phyloP scores from a whole-genome alignment of 345 rosid genomes.

The Schrenkiella parvula region DNA sequence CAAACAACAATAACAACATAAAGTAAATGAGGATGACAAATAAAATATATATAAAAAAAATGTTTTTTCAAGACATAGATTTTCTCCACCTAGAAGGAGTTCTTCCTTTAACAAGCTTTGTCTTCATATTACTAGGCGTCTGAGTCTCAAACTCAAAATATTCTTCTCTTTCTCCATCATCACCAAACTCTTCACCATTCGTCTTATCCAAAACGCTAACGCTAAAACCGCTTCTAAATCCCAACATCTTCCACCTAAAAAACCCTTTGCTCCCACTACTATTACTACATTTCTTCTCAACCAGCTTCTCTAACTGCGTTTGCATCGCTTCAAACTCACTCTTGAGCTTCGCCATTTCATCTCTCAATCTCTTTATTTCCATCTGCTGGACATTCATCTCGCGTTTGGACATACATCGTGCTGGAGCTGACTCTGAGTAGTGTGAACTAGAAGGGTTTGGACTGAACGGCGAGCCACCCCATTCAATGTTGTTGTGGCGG shows the following conservation, averaged over 20 bases:
- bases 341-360: slow-evolving; percentile 61
- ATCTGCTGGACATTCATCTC: slow-evolving; percentile 51
- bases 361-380: slow-evolving; percentile 64
- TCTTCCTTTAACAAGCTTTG: slow-evolving; percentile 52
- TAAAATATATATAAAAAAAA: neutral
- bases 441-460: slow-evolving; percentile 36
- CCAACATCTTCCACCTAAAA: slow-evolving; percentile 71
- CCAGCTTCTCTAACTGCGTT: slow-evolving; percentile 55
- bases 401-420: slow-evolving; percentile 65
- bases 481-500: slow-evolving; percentile 40
- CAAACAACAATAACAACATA: neutral
- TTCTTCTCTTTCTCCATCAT: slow-evolving; percentile 36
- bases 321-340: slow-evolving; percentile 55
- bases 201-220: slow-evolving; percentile 39
- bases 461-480: slow-evolving; percentile 59
- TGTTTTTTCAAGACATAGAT: slow-evolving; percentile 48
- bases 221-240: slow-evolving; percentile 34
- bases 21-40: neutral
- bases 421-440: slow-evolving; percentile 34
- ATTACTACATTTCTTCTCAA: slow-evolving; percentile 63
- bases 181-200: slow-evolving; percentile 36
- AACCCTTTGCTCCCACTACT: slow-evolving; percentile 63
- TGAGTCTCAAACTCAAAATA: slow-evolving; percentile 31
- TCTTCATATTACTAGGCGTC: slow-evolving; percentile 61
- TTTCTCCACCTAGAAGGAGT: slow-evolving; percentile 60